phyloP scores from a whole-genome alignment of 108 stramenopile genomes.

The Seminavis robusta region DNA sequence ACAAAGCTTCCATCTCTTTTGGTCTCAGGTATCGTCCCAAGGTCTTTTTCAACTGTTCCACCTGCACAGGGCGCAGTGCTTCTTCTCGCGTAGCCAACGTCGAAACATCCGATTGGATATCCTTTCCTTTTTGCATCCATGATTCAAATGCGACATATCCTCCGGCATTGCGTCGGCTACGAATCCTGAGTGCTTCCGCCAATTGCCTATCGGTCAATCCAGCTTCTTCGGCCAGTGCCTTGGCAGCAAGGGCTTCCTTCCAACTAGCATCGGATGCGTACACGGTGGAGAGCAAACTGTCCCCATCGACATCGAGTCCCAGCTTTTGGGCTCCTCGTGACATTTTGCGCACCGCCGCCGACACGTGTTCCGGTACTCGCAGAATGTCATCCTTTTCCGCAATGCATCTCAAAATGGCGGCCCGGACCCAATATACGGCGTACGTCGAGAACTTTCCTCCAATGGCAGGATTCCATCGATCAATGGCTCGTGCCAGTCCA shows the following conservation, averaged over 20 bases:
- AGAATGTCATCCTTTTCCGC: slow-evolving; percentile 78
- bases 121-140: slow-evolving; percentile 49
- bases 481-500: slow-evolving; percentile 85
- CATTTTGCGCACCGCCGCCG: slow-evolving; percentile 49
- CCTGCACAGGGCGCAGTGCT: slow-evolving; percentile 10
- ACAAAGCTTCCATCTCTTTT: slow-evolving; percentile 76
- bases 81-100: not conserved
- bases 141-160: slow-evolving; percentile 43
- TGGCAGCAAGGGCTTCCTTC: slow-evolving; percentile 38
- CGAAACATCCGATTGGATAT: slow-evolving; percentile 14
- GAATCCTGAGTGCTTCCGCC: slow-evolving; percentile 33
- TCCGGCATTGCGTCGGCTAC: slow-evolving; percentile 23
- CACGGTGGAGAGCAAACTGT: slow-evolving; percentile 6
- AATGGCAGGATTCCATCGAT: slow-evolving; percentile 79
- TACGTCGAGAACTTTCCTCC: slow-evolving; percentile 88
- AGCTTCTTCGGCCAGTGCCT: slow-evolving; percentile 35
- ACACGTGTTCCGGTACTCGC: slow-evolving; percentile 62
- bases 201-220: slow-evolving; percentile 36
- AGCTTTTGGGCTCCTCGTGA: slow-evolving; percentile 53
- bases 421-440: slow-evolving; percentile 93
- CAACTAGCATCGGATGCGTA: slow-evolving; percentile 2
- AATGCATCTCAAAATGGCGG: slow-evolving; percentile 80
- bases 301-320: slow-evolving; percentile 44
- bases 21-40: slow-evolving; percentile 57
- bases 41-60: slow-evolving; percentile 45